Base-by-base conservation (phyloP, 805 yeast genomes). In the Huiozyma sinensis region DNA sequence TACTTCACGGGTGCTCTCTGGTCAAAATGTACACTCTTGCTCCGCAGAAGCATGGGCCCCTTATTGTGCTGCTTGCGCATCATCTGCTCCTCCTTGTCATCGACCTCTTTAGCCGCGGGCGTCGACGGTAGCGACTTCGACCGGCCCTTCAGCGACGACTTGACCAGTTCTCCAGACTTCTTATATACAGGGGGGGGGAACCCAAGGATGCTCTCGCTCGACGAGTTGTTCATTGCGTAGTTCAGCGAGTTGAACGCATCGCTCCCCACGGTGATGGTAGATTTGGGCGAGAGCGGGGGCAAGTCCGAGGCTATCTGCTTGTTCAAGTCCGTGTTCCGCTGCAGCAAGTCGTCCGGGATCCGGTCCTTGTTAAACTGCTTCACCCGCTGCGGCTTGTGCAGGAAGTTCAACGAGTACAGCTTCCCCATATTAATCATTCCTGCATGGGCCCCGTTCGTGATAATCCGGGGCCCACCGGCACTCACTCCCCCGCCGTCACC, bases 21-120 rank as follows among this genome's bases (percentile, higher is more conserved):
- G 41, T 83, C 88, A 59, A 87, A 87, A 68, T 86, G 95, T 8
- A 87, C 96, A 59, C 77, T 83, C 55, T 79, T 81, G 54, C 78
- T 73, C 56, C 73, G 72, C 3, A 78, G 74, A 13, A 83, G 88
- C 12, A 40, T 28, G 27, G 49, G 50, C 4, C 24, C 24, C 5
- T 30, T 40, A 28, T 39, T 38, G 7, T 9, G 32, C 7, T 32
- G 11, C 8, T 27, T 34, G 17, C 11, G 11, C 29, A 31, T 13
- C 9, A 8, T 28, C 7, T 13, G n/a, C 17, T 33, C 33, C 9
- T 31, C 11, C 37, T 28, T 28, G 17, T 24, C 39, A 11, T 13
- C 36, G 30, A 30, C 24, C 17, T 28, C 36, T 37, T 9, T 12
- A 4, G 38, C 37, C 7, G 48, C 43, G 30, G 48, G 48, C n/a